phyloP scores from a whole-genome alignment of 2,329 filamentous ascomycete genomes.

The Fusarium succisae region DNA sequence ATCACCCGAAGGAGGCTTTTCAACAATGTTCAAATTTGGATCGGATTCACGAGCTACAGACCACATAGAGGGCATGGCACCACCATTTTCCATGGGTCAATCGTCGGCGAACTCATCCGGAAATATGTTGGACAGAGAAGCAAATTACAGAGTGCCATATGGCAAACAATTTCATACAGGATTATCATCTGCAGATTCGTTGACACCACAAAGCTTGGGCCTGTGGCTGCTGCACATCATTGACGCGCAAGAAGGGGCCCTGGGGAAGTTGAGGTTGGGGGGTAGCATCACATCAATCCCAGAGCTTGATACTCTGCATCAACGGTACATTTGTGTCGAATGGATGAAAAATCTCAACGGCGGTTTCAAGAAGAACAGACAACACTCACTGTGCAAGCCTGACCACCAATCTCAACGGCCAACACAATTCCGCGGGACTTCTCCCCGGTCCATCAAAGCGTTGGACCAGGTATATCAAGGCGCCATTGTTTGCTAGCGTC shows the following conservation, averaged over 20 bases:
- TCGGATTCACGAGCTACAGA: conserved; percentile 5
- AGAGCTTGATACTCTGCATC: background rate
- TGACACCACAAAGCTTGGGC: conserved; percentile 37
- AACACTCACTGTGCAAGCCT: background rate
- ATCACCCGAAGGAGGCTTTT: conserved; percentile 12
- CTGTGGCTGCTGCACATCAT: conserved; percentile 44
- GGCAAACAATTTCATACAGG: conserved; percentile 24
- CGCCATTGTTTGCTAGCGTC: conserved; percentile 33
- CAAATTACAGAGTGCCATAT: conserved; percentile 29
- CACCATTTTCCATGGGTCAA: conserved; percentile 16
- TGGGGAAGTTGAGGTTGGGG: conserved; percentile 34
- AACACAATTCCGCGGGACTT: conserved; percentile 33
- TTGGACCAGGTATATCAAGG: conserved; percentile 6
- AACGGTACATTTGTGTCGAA: background rate
- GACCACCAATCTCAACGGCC: background rate
- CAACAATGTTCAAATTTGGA: conserved; percentile 1
- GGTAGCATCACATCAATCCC: conserved; percentile 4
- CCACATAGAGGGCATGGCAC: conserved; percentile 13
- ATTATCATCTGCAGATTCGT: conserved; percentile 18
- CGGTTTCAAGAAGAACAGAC: conserved; percentile 6
- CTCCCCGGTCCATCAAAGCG: conserved; percentile 25
- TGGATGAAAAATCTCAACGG: background rate
- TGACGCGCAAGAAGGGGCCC: conserved; percentile 32
- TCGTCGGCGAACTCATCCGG: conserved; percentile 13
- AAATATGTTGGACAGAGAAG: conserved; percentile 1